These are phyloP conservation scores for Babesia divergens DNA, from an alignment of 169 alveolate genomes.

Conservation along the genomic window DNA sequence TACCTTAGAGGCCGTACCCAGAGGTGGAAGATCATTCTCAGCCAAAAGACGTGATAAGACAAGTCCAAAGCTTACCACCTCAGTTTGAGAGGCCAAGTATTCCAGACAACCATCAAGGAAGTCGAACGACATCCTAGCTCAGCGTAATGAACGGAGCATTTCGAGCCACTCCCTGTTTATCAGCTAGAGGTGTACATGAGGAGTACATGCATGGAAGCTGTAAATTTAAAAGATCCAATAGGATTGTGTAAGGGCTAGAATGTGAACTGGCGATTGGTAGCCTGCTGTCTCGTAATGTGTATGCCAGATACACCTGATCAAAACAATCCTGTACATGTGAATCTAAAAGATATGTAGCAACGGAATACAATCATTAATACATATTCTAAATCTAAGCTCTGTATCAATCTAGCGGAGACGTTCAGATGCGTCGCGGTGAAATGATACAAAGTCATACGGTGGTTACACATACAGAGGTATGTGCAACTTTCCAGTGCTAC, in stretches of 20 bases:
- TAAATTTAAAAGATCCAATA: background rate
- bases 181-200: background rate
- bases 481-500: too few relatives aligned
- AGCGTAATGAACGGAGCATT: background rate
- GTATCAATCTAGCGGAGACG: too few relatives aligned
- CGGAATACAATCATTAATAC: too few relatives aligned
- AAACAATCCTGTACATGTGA: too few relatives aligned
- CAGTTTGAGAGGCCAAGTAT: constrained; percentile 45
- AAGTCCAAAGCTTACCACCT: constrained; percentile 1
- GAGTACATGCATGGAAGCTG: background rate
- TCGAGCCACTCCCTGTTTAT: background rate
- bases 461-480: too few relatives aligned
- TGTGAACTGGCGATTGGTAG: background rate
- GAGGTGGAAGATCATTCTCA: constrained; percentile 14
- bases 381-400: too few relatives aligned
- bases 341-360: too few relatives aligned
- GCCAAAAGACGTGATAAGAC: constrained; percentile 2
- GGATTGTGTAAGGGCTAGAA: background rate
- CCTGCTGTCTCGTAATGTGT: background rate
- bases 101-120: constrained; percentile 21
- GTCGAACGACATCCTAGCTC: constrained; percentile 14
- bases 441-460: too few relatives aligned
- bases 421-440: too few relatives aligned
- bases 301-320: too few relatives aligned
- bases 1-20: constrained; percentile 14